Evolutionary conservation across 2,329 filamentous ascomycete species (phyloP), one percentile per base, ranked within the genome.

Genomic region (Ceratocystis cacaofunesta): DNA sequence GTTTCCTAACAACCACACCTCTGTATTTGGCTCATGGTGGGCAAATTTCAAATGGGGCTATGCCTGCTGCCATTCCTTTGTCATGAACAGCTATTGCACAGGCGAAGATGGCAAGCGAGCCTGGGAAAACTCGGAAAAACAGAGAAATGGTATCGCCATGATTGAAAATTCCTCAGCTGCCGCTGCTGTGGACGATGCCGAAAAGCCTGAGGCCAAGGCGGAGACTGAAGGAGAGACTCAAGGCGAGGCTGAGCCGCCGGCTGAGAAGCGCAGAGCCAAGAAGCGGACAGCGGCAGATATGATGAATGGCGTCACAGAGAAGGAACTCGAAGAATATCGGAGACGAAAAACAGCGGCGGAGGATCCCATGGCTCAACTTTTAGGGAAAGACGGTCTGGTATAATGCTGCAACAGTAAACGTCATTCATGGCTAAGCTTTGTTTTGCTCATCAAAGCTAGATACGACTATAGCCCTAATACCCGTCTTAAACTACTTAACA

Each of bases 1-100:
- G 0, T 78, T 88, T 64, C 82, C 88, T 73, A 92, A 95, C 78
- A 99, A 99, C 72, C 94, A 99, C 76, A 90, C 85, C 2, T 87
- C 88, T 0, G 87, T 96, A 2, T 99, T 91, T 89, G 94, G 94
- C 61, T 96, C 91, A 72, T 99, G 94, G 94, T 99, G 94, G 94
- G 84, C 85, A 64, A 86, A 90, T 72, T 97, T 96, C 77, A 83
- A 87, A 75, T 99, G 94, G 94, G 94, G 94, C 1, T 99, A 96
- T 75, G 83, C 89, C 25, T 99, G 94, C 75, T 99, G 94, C 78
- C 91, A 95, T 74, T 96, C 91, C 0, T 87, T 85, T 25, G 84
- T 95, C 68, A 96, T 95, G 77, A 97, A 99, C 75, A 96, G 91
- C 72, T 99, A 97, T 72, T 99, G 94, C 75, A 97, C 92, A 0